Evolutionary conservation across 352 stramenopile species (phyloP), one percentile per base, ranked within the genome.

Genomic region (Hyaloperonospora brassicae): DNA sequence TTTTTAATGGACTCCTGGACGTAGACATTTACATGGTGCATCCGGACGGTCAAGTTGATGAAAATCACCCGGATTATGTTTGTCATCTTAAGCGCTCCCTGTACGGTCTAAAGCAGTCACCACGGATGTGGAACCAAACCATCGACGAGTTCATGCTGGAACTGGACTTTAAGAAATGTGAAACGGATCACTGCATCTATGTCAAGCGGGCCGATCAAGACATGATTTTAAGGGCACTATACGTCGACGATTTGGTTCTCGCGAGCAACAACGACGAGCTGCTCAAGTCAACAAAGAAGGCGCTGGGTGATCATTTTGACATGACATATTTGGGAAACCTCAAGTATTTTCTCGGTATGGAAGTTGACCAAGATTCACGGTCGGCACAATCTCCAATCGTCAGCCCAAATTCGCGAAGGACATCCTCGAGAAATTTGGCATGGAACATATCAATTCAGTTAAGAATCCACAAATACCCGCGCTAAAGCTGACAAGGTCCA

Each of bases 391-490:
- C 9, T 48, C 42, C 11, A 35, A 36, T 4, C 23, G 42, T 4
- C 42, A 48, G 23, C 14, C 5, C 42, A 48, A 48, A 11, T 48
- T 48, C 23, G 5, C 23, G 12, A 48, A 48, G 6, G 42, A 43
- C 21, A 43, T 43, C 2, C 27, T 31, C 3, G 27, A 34, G 23
- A 48, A 34, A 17, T 48, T 34, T 35, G 8, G 11, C 11, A 48
- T 48, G 23, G 21, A 21, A 6, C 12, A 35, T 10, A 48, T 22
- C 42, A 48, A 21, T 1, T 23, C 42, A 21, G 42, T 48, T 2
- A 48, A 48, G 42, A 22, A 22, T 2, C 42, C 42, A 14, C 22
- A 48, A 17, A 11, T 17, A 12, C 10, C 42, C 34, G 23, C 22
- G 14, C 41, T 47, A 1, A 31, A 47, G 17, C 21, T 48, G 23